Percentiles rank a stretch among this genome's conserved stretches.
These are phyloP conservation scores for Colletotrichum sp. DNA, from an alignment of 2,329 filamentous ascomycete species.

Conservation along the genomic window DNA sequence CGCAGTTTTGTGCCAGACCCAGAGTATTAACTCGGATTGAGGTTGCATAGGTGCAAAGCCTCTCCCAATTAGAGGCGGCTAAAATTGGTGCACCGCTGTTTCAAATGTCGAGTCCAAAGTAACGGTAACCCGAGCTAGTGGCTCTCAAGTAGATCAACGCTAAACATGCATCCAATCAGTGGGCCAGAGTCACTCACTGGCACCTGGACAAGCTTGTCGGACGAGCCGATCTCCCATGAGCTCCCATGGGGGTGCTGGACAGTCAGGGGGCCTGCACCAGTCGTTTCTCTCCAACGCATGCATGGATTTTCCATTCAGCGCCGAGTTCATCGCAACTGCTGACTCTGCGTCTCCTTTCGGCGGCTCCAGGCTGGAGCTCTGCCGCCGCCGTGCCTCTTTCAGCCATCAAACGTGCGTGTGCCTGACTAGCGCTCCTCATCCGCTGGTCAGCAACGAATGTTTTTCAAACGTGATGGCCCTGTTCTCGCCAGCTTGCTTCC, in stretches of 20 bases:
- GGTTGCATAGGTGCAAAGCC: not conserved
- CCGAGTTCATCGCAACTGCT: not conserved
- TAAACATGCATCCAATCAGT: conserved; percentile 7
- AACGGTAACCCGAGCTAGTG: conserved; percentile 14
- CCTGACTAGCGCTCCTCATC: not conserved
- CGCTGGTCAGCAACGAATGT: not conserved
- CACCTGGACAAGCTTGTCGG: not conserved
- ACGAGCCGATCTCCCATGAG: not conserved
- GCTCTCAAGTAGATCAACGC: conserved; percentile 14
- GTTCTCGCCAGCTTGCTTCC: not conserved
- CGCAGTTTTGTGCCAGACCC: not conserved
- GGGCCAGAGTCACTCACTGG: not conserved
- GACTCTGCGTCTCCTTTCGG: not conserved
- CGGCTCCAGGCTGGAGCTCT: not conserved
- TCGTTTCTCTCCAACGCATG: not conserved
- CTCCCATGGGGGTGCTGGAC: not conserved
- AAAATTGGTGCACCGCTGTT: conserved; percentile 11
- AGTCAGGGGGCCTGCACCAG: not conserved
- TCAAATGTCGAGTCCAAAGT: conserved; percentile 10
- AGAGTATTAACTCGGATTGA: not conserved
- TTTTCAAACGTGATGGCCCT: not conserved
- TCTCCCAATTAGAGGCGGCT: not conserved
- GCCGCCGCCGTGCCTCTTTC: not conserved
- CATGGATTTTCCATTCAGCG: not conserved
- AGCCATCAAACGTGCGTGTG: not conserved